Percentiles rank a stretch among this genome's conserved stretches.
Evolutionary conservation across 2,329 filamentous ascomycete genomes (phyloP).

Genomic region (Fusarium gaditjirri): DNA sequence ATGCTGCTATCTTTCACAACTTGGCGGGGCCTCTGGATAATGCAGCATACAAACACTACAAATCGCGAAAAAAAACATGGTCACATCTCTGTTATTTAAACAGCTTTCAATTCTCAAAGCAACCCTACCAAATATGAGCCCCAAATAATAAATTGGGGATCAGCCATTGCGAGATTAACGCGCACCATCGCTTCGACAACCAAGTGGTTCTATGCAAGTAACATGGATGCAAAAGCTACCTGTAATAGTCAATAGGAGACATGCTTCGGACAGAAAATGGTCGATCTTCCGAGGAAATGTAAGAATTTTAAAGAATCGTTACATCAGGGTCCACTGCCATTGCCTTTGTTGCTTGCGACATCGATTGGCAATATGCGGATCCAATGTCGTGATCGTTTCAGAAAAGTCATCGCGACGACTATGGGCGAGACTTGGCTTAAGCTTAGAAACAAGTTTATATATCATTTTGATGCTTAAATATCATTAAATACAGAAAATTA

Average conservation of each 20-base stretch:
- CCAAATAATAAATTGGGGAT: background rate
- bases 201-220: background rate
- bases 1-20: background rate
- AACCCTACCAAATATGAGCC: background rate
- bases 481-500: fast-evolving
- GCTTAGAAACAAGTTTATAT: background rate
- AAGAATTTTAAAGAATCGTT: background rate
- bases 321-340: background rate
- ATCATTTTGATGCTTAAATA: fast-evolving
- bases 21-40: background rate
- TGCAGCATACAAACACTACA: background rate
- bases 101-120: fast-evolving
- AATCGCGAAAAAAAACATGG: background rate
- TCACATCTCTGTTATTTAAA: background rate
- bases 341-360: background rate
- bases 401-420: background rate
- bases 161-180: background rate
- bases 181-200: background rate
- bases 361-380: background rate
- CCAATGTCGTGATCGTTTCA: background rate
- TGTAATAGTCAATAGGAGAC: background rate
- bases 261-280: background rate
- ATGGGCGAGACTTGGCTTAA: background rate
- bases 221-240: background rate
- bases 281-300: background rate